Conservation (phyloP, 148 eudicot genomes). For the Silene conica region DNA sequence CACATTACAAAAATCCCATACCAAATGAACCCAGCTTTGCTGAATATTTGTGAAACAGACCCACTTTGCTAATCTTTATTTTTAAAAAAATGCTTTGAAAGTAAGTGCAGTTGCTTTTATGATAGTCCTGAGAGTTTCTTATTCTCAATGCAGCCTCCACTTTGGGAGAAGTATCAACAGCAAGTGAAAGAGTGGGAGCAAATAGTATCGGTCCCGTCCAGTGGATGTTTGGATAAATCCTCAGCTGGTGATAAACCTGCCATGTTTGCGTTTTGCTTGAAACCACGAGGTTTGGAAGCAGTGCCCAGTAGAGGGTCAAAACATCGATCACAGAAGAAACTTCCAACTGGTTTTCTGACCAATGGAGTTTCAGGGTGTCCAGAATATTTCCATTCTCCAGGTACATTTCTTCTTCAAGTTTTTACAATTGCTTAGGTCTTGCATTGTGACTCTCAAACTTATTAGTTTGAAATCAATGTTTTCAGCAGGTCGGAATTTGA, state of each 20-base stretch:
- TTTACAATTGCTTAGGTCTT: not conserved
- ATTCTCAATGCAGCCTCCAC: conserved; percentile 66
- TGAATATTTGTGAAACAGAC: not conserved
- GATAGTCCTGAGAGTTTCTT: conserved; percentile 9
- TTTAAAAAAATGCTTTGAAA: not conserved
- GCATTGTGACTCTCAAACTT: conserved; percentile 15
- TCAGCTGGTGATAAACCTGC: conserved; percentile 63
- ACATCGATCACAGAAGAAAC: conserved; percentile 74
- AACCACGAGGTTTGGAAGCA: conserved; percentile 80
- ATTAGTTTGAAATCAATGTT: conserved; percentile 12
- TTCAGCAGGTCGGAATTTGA: conserved; percentile 52
- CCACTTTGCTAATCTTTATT: not conserved
- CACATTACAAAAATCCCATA: not conserved
- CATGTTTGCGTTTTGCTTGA: conserved; percentile 87
- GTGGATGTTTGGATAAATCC: conserved; percentile 49
- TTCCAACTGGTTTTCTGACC: conserved; percentile 48
- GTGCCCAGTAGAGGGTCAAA: conserved; percentile 74
- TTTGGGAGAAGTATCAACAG: conserved; percentile 83
- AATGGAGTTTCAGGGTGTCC: conserved; percentile 44
- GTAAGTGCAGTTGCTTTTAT: not conserved
- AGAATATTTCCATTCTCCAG: conserved; percentile 46
- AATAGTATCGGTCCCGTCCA: conserved; percentile 31
- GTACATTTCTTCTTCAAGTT: conserved; percentile 33
- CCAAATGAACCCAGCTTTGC: not conserved
- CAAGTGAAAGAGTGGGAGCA: conserved; percentile 83